phyloP scores from a whole-genome alignment of 306 rosid species.

The Mimosa bimucronata region DNA sequence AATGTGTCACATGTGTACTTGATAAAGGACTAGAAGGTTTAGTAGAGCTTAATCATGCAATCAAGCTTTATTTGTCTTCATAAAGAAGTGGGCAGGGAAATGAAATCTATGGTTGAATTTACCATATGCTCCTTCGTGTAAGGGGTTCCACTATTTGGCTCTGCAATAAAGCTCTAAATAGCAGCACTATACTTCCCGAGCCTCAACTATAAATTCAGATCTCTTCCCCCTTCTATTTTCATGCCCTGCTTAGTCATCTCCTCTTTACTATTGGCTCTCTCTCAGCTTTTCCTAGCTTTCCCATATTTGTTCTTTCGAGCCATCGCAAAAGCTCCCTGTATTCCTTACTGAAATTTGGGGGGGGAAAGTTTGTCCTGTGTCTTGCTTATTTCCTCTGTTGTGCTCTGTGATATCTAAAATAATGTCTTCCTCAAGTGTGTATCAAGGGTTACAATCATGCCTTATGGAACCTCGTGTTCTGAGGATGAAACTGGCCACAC shows the following conservation, averaged over 20 bases:
- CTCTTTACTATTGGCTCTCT: slow-evolving; percentile 10
- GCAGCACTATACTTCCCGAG: neutral
- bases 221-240: slow-evolving; percentile 42
- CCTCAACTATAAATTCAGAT: slow-evolving; percentile 7
- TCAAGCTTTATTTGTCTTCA: neutral
- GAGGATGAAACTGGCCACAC: slow-evolving; percentile 50
- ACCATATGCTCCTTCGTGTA: neutral
- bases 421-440: slow-evolving; percentile 55
- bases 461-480: slow-evolving; percentile 46
- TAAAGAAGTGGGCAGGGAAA: neutral
- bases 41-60: neutral
- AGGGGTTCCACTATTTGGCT: neutral
- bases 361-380: neutral
- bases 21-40: neutral
- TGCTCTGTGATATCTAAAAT: slow-evolving; percentile 6
- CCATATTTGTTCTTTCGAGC: neutral
- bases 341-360: neutral
- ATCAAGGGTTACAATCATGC: slow-evolving; percentile 55
- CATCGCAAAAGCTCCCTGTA: neutral
- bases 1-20: neutral
- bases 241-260: slow-evolving; percentile 34
- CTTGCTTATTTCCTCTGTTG: neutral
- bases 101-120: neutral
- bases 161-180: neutral
- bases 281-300: slow-evolving; percentile 26